Conservation (phyloP, 495 filamentous ascomycete species). For the Lepidopterella palustris region DNA sequence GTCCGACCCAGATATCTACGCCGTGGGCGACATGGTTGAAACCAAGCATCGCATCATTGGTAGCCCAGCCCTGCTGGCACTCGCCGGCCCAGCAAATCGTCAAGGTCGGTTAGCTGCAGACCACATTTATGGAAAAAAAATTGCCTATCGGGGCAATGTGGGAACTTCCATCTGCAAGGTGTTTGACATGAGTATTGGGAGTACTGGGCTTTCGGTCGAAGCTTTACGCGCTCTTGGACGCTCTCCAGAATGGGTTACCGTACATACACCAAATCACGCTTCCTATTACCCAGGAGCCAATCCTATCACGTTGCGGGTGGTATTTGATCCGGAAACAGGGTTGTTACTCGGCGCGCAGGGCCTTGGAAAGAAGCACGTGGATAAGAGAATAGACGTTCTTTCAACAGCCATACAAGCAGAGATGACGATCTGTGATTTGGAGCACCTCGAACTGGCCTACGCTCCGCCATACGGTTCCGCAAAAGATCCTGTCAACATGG, state of each 20-base stretch:
- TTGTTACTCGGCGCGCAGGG: conserved; percentile 34
- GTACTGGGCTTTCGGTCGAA: too few relatives aligned
- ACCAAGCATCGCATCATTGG: conserved; percentile 23
- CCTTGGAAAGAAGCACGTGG: conserved; percentile 25
- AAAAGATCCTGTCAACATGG: conserved; percentile 38
- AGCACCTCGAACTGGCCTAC: conserved; percentile 34
- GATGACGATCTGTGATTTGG: conserved; percentile 35
- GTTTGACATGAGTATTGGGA: too few relatives aligned
- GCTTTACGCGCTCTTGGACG: too few relatives aligned
- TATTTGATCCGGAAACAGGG: too few relatives aligned
- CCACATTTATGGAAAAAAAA: conserved; percentile 28
- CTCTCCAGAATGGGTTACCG: too few relatives aligned
- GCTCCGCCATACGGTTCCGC: conserved; percentile 35
- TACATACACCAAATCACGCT: too few relatives aligned
- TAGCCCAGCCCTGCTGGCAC: conserved; percentile 14
- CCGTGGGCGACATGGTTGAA: conserved; percentile 37
- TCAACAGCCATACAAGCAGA: conserved; percentile 29
- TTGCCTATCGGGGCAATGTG: conserved; percentile 29
- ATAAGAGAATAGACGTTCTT: conserved; percentile 35
- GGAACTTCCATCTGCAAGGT: too few relatives aligned
- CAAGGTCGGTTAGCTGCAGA: conserved; percentile 34
- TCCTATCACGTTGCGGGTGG: too few relatives aligned
- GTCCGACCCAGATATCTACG: conserved; percentile 35
- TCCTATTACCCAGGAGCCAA: too few relatives aligned
- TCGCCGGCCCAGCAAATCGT: conserved; percentile 36